Base-by-base conservation (phyloP, 2,329 filamentous ascomycete species). In the Pyrenophora tritici-repentis region DNA sequence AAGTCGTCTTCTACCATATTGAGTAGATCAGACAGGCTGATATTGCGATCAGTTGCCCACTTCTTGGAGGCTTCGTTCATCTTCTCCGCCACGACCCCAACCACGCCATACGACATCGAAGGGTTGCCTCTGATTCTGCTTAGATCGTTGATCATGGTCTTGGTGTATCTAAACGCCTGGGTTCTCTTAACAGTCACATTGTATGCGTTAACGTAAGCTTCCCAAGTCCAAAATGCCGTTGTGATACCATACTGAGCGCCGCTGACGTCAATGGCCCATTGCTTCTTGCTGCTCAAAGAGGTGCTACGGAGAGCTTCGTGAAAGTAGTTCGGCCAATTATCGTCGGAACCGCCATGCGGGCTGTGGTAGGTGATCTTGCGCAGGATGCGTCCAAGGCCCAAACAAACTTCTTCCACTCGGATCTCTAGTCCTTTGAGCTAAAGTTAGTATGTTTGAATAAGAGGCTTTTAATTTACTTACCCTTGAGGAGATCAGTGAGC, bases 181-280 rank as follows among this genome's bases (percentile, higher is more conserved):
- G 7, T 10, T 1, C 4, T 2, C 1, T 26, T 4, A 1, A 26
- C 6, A 1, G 12, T 5, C 10, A 10, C 18, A 7, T 13, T 14
- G 12, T 33, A 35, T 1, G 4, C 7, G 7, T 9, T 12, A 4
- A 24, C 3, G 14, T 42, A 54, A 3, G 42, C 17, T 3, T 35
- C 6, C 47, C 42, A 42, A 12, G 0, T 9, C 42, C 42, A 55
- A 5, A 51, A 36, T 0, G 34, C 16, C 4, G 3, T 2, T 10
- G 13, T 2, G 1, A 55, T 50, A 1, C 51, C 47, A 13, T 40
- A 55, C 6, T 47, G 51, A 4, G 38, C 42, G 7, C 51, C 29
- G n/a, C 14, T 41, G 9, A 50, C 6, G 8, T 55, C 47, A 0
- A 55, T 16, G 2, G 33, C 9, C 47, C 47, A 47, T n/a, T 33